These are phyloP conservation scores for Geotrichum cucujoidarum DNA, from an alignment of 1,139 yeast species.

Conservation along the genomic window DNA sequence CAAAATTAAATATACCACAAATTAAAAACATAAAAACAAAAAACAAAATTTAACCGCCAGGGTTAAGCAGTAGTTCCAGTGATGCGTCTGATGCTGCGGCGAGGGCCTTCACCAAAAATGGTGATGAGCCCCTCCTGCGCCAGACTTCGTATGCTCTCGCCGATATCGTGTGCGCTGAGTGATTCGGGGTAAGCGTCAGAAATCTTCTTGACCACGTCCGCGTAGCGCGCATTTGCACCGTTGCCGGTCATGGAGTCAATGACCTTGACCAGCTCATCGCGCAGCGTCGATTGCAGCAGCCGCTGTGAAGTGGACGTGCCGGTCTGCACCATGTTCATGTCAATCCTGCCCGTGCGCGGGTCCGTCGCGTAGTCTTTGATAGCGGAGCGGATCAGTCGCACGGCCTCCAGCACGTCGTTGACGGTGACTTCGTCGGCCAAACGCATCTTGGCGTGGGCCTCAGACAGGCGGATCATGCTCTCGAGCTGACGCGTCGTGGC, in stretches of 20 bases:
- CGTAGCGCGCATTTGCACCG: conserved; percentile 47
- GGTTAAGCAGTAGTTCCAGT: conserved; percentile 14
- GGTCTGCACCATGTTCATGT: conserved; percentile 94
- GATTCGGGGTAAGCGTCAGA: conserved; percentile 66
- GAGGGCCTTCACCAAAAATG: conserved; percentile 67
- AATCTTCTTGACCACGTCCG: conserved; percentile 55
- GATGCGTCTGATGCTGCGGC: conserved; percentile 58
- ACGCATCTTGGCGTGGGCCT: conserved; percentile 97
- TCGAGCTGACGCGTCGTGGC: conserved; percentile 97
- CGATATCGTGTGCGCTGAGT: conserved; percentile 66
- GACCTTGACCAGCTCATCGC: conserved; percentile 33
- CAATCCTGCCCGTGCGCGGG: conserved; percentile 93
- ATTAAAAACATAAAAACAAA: neutral
- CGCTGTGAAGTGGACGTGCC: conserved; percentile 91
- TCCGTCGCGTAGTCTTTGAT: conserved; percentile 97
- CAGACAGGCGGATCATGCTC: conserved; percentile 88
- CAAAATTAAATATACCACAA: neutral
- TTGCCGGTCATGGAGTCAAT: conserved; percentile 51
- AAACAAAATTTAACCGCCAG: neutral
- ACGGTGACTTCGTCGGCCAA: conserved; percentile 64
- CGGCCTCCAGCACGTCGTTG: conserved; percentile 90
- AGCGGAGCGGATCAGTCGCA: conserved; percentile 84
- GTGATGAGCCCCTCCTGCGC: conserved; percentile 71
- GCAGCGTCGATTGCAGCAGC: conserved; percentile 67
- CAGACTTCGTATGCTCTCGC: conserved; percentile 62